Evolutionary conservation across 352 stramenopile genomes (phyloP).

Genomic region (Phytophthora sojae): DNA sequence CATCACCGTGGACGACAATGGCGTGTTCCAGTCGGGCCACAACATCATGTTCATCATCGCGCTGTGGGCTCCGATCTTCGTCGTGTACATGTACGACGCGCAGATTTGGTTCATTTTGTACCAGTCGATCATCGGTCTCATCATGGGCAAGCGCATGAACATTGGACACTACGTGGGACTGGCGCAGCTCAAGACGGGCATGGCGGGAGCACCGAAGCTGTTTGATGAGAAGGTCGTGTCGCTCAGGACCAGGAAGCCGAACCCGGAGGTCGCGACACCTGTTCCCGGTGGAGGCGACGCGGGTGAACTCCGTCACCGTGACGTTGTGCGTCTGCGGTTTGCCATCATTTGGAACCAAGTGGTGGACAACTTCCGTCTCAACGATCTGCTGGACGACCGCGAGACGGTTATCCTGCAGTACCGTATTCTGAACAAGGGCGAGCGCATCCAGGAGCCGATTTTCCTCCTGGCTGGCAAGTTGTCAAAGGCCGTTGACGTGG

Average conservation of each 20-base stretch:
- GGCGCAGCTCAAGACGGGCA: constrained; percentile 67
- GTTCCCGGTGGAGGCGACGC: constrained; percentile 16
- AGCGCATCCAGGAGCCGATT: constrained; percentile 79
- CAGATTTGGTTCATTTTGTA: constrained; percentile 91
- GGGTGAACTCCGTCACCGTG: constrained; percentile 41
- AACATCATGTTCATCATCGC: constrained; percentile 85
- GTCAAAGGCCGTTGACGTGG: constrained; percentile 67
- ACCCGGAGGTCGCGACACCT: constrained; percentile 16
- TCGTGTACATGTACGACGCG: constrained; percentile 89
- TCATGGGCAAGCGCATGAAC: constrained; percentile 78
- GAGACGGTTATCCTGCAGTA: constrained; percentile 90
- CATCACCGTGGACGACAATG: constrained; percentile 59
- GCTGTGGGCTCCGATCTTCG: constrained; percentile 78
- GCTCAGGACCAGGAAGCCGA: constrained; percentile 43
- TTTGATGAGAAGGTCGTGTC: constrained; percentile 83
- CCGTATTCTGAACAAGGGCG: constrained; percentile 73
- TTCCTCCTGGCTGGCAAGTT: constrained; percentile 83
- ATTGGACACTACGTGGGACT: constrained; percentile 80
- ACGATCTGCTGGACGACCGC: constrained; percentile 84
- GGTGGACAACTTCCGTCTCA: constrained; percentile 87
- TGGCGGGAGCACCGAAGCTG: constrained; percentile 64
- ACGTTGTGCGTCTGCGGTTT: constrained; percentile 78
- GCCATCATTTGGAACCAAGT: constrained; percentile 91
- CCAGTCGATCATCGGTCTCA: constrained; percentile 77
- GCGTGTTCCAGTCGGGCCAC: constrained; percentile 72